These are phyloP conservation scores for Boletus hoseneyae DNA, from an alignment of 1,284 basidiomycete genomes.

Conservation along the genomic window DNA sequence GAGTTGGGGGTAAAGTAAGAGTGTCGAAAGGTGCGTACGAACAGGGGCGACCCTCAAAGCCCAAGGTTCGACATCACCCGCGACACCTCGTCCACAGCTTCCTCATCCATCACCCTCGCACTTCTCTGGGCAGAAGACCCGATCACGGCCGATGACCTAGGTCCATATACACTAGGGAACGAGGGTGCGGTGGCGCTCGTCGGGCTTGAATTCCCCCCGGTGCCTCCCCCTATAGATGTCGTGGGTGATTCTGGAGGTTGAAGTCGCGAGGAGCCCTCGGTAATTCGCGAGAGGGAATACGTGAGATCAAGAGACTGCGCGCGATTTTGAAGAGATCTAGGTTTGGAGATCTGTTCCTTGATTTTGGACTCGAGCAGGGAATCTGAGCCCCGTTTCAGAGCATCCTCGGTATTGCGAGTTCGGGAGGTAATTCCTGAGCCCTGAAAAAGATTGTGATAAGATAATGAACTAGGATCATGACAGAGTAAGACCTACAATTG, in stretches of 20 bases:
- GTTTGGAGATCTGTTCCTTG: conserved; percentile 72
- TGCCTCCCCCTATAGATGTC: conserved; percentile 64
- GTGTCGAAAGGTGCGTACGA: conserved; percentile 14
- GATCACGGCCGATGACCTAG: conserved; percentile 48
- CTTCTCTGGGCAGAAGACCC: conserved; percentile 45
- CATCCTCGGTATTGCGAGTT: conserved; percentile 66
- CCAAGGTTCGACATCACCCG: conserved; percentile 77
- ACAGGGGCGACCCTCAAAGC: conserved; percentile 43
- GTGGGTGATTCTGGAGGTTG: conserved; percentile 74
- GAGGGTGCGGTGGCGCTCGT: conserved; percentile 70
- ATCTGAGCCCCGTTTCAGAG: conserved; percentile 82
- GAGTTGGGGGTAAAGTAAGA: conserved; percentile 6
- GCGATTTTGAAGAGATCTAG: conserved; percentile 72
- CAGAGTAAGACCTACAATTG: conserved; percentile 54
- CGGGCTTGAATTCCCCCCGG: conserved; percentile 68
- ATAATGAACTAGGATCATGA: conserved; percentile 19
- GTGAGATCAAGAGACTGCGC: conserved; percentile 81
- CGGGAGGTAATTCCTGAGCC: conserved; percentile 64
- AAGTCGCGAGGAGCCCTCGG: conserved; percentile 58
- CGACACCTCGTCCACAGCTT: conserved; percentile 67
- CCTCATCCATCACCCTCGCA: conserved; percentile 54
- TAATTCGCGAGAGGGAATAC: conserved; percentile 71
- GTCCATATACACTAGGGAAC: conserved; percentile 80
- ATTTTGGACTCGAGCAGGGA: conserved; percentile 84
- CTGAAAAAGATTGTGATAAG: conserved; percentile 34